Evolutionary conservation across 31 red algal genomes (phyloP).

Genomic region (Odonthalia washingtoniensis): DNA sequence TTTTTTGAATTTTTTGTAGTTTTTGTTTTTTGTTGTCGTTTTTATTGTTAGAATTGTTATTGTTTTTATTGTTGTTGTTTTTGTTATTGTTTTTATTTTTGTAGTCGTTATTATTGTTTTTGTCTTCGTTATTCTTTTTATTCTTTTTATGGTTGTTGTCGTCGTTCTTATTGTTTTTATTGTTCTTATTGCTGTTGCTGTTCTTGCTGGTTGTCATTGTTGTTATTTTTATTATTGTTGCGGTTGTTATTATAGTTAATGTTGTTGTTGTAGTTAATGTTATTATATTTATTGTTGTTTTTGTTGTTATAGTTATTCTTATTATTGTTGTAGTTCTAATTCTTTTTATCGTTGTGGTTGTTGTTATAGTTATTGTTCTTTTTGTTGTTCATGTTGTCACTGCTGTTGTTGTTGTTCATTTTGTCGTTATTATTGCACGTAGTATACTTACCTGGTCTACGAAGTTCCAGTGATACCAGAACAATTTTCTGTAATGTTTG

Average conservation of each 20-base stretch:
- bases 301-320: background rate
- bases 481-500: too few relatives aligned
- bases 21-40: too few relatives aligned
- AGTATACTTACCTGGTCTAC: too few relatives aligned
- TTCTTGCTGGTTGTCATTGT: background rate
- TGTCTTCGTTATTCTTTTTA: too few relatives aligned
- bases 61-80: too few relatives aligned
- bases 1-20: too few relatives aligned
- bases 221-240: background rate
- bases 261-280: background rate
- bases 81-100: too few relatives aligned
- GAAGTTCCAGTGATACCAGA: too few relatives aligned
- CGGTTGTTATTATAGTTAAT: background rate
- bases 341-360: background rate
- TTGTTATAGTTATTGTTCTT: background rate
- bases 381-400: background rate
- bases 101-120: too few relatives aligned
- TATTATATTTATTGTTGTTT: background rate
- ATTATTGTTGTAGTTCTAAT: background rate
- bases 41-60: too few relatives aligned
- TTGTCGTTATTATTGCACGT: background rate
- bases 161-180: too few relatives aligned
- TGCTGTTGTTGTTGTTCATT: background rate
- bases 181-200: background rate
- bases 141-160: too few relatives aligned